A percentile compares a stretch with the other conserved stretches of the same genome.
phyloP scores from a whole-genome alignment of 1,284 basidiomycete species.

The Naganishia sp. region DNA sequence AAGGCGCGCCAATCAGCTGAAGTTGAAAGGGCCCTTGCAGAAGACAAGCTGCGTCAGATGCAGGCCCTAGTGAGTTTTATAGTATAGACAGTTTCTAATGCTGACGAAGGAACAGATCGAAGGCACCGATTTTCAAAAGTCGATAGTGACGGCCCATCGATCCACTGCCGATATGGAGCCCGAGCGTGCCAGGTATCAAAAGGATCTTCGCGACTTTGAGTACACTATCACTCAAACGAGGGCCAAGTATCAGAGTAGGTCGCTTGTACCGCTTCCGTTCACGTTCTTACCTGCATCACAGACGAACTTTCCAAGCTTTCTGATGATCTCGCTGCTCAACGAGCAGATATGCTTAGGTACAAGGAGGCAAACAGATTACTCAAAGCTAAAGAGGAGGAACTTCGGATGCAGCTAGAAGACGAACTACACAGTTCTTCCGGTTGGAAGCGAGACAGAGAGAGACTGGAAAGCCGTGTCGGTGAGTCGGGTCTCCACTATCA shows the following conservation, averaged over 20 bases:
- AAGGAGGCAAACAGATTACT: constrained; percentile 77
- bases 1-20: constrained; percentile 24
- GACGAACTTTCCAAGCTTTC: constrained; percentile 73
- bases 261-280: neutral
- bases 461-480: constrained; percentile 74
- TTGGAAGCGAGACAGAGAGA: constrained; percentile 84
- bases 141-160: constrained; percentile 5
- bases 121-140: constrained; percentile 19
- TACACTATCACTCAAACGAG: constrained; percentile 74
- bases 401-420: constrained; percentile 72
- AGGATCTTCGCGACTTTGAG: constrained; percentile 73
- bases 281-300: constrained; percentile 41
- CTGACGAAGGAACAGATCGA: constrained; percentile 7
- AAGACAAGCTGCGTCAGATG: constrained; percentile 22
- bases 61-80: constrained; percentile 18
- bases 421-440: constrained; percentile 73
- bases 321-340: constrained; percentile 66
- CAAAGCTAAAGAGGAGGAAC: constrained; percentile 72
- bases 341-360: constrained; percentile 69
- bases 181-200: constrained; percentile 71
- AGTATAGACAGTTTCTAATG: neutral
- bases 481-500: neutral
- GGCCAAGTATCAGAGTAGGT: constrained; percentile 75
- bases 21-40: constrained; percentile 1
- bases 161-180: constrained; percentile 55